Evolutionary conservation across 2,329 filamentous ascomycete genomes (phyloP).

Genomic region (Neonectria hederae): DNA sequence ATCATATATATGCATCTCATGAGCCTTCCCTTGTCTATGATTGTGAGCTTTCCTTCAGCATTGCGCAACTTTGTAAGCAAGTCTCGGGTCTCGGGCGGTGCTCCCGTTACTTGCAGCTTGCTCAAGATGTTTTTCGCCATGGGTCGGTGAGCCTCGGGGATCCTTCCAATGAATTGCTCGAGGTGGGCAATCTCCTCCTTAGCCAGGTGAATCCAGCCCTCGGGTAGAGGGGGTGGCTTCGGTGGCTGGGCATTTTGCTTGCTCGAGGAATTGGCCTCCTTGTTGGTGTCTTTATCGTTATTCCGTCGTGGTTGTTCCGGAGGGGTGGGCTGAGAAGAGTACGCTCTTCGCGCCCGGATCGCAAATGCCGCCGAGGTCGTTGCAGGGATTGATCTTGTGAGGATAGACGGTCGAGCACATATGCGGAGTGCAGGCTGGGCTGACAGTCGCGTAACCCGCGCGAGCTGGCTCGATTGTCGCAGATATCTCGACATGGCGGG

Average conservation of each 20-base stretch:
- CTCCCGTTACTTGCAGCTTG: slow-evolving; percentile 72
- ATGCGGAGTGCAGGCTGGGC: slow-evolving; percentile 62
- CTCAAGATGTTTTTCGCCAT: slow-evolving; percentile 68
- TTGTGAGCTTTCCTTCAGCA: slow-evolving; percentile 63
- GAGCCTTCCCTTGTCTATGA: slow-evolving; percentile 50
- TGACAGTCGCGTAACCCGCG: slow-evolving; percentile 67
- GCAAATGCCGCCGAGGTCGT: slow-evolving; percentile 41
- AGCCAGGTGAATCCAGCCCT: slow-evolving; percentile 58
- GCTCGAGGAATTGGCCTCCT: slow-evolving; percentile 31
- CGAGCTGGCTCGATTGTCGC: slow-evolving; percentile 72
- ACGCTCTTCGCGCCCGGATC: slow-evolving; percentile 47
- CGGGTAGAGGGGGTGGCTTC: slow-evolving; percentile 50
- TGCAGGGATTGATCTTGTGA: slow-evolving; percentile 44
- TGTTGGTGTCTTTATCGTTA: slow-evolving; percentile 39
- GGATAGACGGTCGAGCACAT: slow-evolving; percentile 49
- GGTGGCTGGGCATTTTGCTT: slow-evolving; percentile 36
- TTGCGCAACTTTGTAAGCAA: slow-evolving; percentile 62
- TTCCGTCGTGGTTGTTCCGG: slow-evolving; percentile 47
- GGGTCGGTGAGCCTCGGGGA: slow-evolving; percentile 70
- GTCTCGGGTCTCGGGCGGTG: slow-evolving; percentile 73
- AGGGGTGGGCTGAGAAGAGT: slow-evolving; percentile 51
- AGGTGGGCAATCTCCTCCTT: slow-evolving; percentile 62
- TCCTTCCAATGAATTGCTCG: slow-evolving; percentile 66
- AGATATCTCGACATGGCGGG: slow-evolving; percentile 71
- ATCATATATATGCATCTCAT: slow-evolving; percentile 51